Base-by-base conservation (phyloP, 768 basidiomycete genomes). In the Chalciporus pseudorubinellus region DNA sequence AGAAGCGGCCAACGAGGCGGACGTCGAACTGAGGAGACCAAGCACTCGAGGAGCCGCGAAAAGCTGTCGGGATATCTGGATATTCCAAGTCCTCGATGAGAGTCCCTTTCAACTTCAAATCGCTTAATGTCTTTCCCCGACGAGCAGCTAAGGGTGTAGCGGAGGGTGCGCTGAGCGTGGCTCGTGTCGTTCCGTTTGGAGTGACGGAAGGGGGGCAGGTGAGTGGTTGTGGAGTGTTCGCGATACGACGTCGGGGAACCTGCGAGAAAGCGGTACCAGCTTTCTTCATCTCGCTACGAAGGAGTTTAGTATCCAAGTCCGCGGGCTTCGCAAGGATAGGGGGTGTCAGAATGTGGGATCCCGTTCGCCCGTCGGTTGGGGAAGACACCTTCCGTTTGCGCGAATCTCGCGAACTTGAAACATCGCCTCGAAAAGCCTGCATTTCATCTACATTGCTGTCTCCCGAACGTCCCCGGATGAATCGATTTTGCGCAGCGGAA, bases 11-110 rank as follows among this genome's bases (percentile, higher is more conserved):
- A 26, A 42, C 34, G 9, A 48, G 39, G 7, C 52, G 36, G 13
- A 53, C 36, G 19, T 66, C 62, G 33, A 68, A 66, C 26, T 51
- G 53, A 2, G 74, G 72, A 6, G 64, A 67, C 55, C 68, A 67
- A 19, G 60, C 48, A 7, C 65, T 57, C 0, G 71, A 63, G 4
- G 74, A 72, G 13, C 74, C 72, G 13, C 69, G 64, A 61, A 77
- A 77, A 7, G 75, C 71, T 14, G 70, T 73, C 6, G 75, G 76
- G 13, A 77, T 72, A 46, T 69, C 70, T 19, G 76, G 75, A 49
- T 77, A 77, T 7, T 65, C 54, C 53, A 58, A 14, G 14, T 53
- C 52, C 42, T 61, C 51, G 39, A 59, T 56, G 33, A 50, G 58
- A 36, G 29, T 39, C 16, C 40, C 53, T 41, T 49, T 69, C 50